These are phyloP conservation scores for Nelumbo lutea DNA, from an alignment of 164 flowering plant species.

Conservation along the genomic window DNA sequence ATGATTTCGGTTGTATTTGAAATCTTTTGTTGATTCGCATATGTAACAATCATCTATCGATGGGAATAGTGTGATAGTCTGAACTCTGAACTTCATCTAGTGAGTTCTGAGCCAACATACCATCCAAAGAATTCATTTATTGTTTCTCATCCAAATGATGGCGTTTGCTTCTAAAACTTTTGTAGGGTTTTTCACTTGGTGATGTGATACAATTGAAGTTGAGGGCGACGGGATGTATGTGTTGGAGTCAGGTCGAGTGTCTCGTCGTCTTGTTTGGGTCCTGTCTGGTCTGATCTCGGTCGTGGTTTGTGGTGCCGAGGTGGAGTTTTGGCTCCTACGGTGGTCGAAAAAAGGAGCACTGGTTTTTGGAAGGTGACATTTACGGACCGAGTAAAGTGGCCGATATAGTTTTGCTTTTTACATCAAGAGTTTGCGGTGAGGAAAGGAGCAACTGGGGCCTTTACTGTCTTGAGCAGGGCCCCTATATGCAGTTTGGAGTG, in stretches of 20 bases:
- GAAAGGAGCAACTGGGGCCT: not conserved
- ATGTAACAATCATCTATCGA: too few relatives aligned
- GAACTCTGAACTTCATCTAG: too few relatives aligned
- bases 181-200: not conserved
- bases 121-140: too few relatives aligned
- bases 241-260: conserved; percentile 3
- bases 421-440: not conserved
- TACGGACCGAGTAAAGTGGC: not conserved
- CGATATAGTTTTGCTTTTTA: not conserved
- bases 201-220: conserved; percentile 11
- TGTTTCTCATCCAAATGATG: not conserved
- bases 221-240: conserved; percentile 6
- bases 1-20: too few relatives aligned
- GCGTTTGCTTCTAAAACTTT: not conserved
- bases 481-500: not conserved
- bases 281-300: conserved; percentile 14
- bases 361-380: conserved; percentile 1
- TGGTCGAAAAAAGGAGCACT: conserved; percentile 5
- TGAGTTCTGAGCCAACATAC: too few relatives aligned
- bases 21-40: too few relatives aligned
- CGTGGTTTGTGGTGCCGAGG: conserved; percentile 14
- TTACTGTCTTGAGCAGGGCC: not conserved
- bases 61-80: too few relatives aligned
- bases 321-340: not conserved
- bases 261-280: conserved; percentile 10